Conservation (phyloP, 129 eudicot genomes). For the Centaurea solstitialis region DNA sequence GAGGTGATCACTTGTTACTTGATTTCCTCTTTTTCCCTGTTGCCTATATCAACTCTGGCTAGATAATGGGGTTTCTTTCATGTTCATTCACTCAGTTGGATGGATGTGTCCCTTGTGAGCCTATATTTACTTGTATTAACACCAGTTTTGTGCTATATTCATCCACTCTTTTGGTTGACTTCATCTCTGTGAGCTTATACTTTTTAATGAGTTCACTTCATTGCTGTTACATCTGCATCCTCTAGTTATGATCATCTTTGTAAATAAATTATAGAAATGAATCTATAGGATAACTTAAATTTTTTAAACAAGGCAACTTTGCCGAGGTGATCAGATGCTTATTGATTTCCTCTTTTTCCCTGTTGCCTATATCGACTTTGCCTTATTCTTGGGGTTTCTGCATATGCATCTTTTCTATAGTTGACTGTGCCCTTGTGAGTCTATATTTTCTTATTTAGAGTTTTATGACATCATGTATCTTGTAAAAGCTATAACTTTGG, state of each 20-base stretch:
- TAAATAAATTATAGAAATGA: not conserved
- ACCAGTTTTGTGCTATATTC: not conserved
- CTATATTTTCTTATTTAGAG: not conserved
- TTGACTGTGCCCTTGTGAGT: conserved; percentile 19
- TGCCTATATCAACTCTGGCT: conserved; percentile 52
- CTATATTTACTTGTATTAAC: not conserved
- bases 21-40: conserved; percentile 87
- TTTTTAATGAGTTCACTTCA: not conserved
- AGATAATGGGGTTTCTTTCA: not conserved
- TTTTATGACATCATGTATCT: not conserved
- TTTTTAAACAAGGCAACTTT: conserved; percentile 56
- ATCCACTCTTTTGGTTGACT: not conserved
- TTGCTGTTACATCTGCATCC: not conserved
- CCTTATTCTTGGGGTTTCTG: conserved; percentile 8
- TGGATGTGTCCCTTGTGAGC: conserved; percentile 6
- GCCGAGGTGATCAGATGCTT: conserved; percentile 61
- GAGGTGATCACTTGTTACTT: conserved; percentile 48
- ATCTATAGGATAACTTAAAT: not conserved
- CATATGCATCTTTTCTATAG: not conserved
- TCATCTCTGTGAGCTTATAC: not conserved
- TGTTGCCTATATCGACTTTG: conserved; percentile 61
- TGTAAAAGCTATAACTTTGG: too few species aligned
- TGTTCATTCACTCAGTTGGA: not conserved
- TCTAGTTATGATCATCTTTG: too few species aligned
- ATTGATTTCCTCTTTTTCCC: conserved; percentile 77